Percentiles rank a stretch among this genome's conserved stretches.
These are phyloP conservation scores for Apophysomyces trapeziformis DNA, from an alignment of 371 early-diverging fungal species.

Conservation along the genomic window DNA sequence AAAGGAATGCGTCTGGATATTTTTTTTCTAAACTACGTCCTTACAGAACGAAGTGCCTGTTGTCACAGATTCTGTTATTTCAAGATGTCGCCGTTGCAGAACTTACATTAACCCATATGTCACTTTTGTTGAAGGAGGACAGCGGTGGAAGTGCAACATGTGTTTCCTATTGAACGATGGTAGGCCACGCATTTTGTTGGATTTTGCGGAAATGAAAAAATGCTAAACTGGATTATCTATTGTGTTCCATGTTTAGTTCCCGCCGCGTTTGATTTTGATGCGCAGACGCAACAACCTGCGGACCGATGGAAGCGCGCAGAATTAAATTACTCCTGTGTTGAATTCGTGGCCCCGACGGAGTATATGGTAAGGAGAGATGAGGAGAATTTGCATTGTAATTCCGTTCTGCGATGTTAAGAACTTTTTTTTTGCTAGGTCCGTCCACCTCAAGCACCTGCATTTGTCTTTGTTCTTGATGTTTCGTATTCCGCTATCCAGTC, in stretches of 20 bases:
- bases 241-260: conserved; percentile 66
- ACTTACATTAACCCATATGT: conserved; percentile 97
- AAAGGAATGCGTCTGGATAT: neutral
- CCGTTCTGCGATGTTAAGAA: neutral
- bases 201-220: no score
- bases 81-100: conserved; percentile 93
- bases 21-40: neutral
- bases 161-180: conserved; percentile 92
- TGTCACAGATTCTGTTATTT: conserved; percentile 82
- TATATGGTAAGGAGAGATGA: conserved; percentile 66
- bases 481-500: conserved; percentile 86
- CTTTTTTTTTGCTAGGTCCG: conserved; percentile 48
- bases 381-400: no score
- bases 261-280: conserved; percentile 88
- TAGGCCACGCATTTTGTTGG: conserved; percentile 24
- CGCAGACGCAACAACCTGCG: conserved; percentile 75
- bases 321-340: conserved; percentile 87
- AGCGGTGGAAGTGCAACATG: conserved; percentile 96
- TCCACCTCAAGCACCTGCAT: conserved; percentile 94
- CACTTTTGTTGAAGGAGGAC: conserved; percentile 90
- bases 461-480: conserved; percentile 93
- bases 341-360: conserved; percentile 94
- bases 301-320: conserved; percentile 90
- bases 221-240: no score
- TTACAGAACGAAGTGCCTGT: conserved; percentile 79